A percentile compares a stretch with the other conserved stretches of the same genome.
Conservation (phyloP, 345 rosid genomes). For the Lepidium didymum region DNA sequence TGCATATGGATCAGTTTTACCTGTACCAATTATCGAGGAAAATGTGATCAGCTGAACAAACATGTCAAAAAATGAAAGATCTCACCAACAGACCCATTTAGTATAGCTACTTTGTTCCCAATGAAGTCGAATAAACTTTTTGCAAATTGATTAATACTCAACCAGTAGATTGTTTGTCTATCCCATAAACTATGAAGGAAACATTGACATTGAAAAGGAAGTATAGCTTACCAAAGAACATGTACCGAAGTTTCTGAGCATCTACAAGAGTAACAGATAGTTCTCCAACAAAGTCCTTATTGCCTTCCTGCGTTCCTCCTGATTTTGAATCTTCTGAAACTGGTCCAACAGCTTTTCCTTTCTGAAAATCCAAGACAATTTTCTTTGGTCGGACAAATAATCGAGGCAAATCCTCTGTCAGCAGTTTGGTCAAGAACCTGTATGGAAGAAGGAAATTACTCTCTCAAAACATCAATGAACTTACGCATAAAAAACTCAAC, state of each 20-base stretch:
- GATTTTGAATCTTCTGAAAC: constrained; percentile 45
- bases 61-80: not conserved
- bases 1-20: constrained; percentile 89
- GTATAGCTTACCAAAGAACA: constrained; percentile 50
- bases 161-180: not conserved
- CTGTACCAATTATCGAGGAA: constrained; percentile 31
- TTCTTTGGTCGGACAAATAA: constrained; percentile 87
- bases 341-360: constrained; percentile 84
- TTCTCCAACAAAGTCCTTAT: constrained; percentile 76
- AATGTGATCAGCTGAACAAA: not conserved
- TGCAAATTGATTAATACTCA: not conserved
- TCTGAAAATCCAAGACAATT: constrained; percentile 84
- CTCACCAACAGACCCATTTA: not conserved
- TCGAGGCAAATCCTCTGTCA: constrained; percentile 78
- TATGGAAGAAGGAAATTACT: not conserved
- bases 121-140: not conserved
- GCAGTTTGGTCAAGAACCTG: constrained; percentile 84
- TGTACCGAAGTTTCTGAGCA: constrained; percentile 66
- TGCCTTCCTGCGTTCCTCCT: constrained; percentile 70
- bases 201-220: not conserved
- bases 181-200: not conserved
- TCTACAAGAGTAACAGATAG: constrained; percentile 85
- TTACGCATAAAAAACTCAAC: not conserved
- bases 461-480: not conserved
- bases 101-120: not conserved